These are phyloP conservation scores for Albugo candida DNA, from an alignment of 352 stramenopile genomes.

Conservation along the genomic window DNA sequence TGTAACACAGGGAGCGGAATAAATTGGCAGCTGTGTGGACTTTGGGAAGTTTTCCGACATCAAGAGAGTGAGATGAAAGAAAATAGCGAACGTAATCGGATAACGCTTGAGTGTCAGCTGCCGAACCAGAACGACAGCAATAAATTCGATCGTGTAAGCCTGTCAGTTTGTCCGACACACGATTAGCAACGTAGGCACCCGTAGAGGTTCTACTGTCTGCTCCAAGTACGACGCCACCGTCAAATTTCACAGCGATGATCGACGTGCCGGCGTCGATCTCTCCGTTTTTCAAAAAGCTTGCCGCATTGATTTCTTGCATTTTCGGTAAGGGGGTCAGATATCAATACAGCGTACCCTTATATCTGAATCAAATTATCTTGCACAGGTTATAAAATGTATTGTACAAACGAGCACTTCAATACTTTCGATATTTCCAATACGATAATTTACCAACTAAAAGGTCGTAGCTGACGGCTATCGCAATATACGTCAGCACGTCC, in stretches of 20 bases:
- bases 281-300: constrained; percentile 47
- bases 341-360: too few relatives aligned
- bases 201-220: constrained; percentile 89
- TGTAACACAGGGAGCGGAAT: constrained; percentile 92
- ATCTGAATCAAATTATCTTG: too few relatives aligned
- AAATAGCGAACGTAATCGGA: constrained; percentile 73
- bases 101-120: constrained; percentile 92
- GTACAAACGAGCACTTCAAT: too few relatives aligned
- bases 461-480: constrained; percentile 53
- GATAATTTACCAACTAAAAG: constrained; percentile 25
- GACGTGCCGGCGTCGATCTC: constrained; percentile 94
- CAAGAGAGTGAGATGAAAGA: constrained; percentile 45
- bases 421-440: too few relatives aligned
- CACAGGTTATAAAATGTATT: too few relatives aligned
- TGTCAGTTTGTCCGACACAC: constrained; percentile 96
- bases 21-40: constrained; percentile 96
- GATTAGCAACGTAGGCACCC: constrained; percentile 94
- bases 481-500: constrained; percentile 53
- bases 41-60: constrained; percentile 81
- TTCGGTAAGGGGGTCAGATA: too few relatives aligned
- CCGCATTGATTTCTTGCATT: not conserved
- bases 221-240: constrained; percentile 92
- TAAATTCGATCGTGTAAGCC: constrained; percentile 94
- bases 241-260: constrained; percentile 95
- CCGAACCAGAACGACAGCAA: constrained; percentile 92